phyloP scores from a whole-genome alignment of 352 stramenopile genomes.

The Globisporangium yorkense region DNA sequence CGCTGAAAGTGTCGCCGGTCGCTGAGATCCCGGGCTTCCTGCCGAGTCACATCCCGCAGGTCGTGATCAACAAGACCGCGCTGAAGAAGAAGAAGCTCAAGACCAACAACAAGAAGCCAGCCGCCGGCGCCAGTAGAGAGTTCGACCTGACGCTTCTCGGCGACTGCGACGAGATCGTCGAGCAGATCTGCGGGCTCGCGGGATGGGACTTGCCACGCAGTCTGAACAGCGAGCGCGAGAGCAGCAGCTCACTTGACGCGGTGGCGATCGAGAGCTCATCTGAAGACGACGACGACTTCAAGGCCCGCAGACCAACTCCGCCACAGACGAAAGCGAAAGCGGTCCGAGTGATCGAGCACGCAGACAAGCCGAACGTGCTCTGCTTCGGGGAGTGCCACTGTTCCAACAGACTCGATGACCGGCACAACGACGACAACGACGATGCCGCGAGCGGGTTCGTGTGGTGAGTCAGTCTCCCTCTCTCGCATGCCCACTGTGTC shows the following conservation, averaged over 20 bases:
- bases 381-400: slow-evolving; percentile 34
- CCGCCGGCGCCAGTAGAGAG: slow-evolving; percentile 9
- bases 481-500: not conserved
- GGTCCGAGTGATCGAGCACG: slow-evolving; percentile 22
- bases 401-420: slow-evolving; percentile 11
- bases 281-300: slow-evolving; percentile 6
- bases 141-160: slow-evolving; percentile 82
- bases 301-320: slow-evolving; percentile 2
- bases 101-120: slow-evolving; percentile 23
- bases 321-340: slow-evolving; percentile 11
- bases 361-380: slow-evolving; percentile 16
- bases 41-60: slow-evolving; percentile 68
- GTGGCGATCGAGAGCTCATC: slow-evolving; percentile 1
- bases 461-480: slow-evolving; percentile 1
- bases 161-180: slow-evolving; percentile 73
- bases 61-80: slow-evolving; percentile 89
- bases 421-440: slow-evolving; percentile 12
- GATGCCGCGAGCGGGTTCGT: slow-evolving; percentile 9
- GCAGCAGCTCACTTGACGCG: not conserved
- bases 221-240: not conserved
- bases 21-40: slow-evolving; percentile 88
- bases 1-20: slow-evolving; percentile 94
- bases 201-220: slow-evolving; percentile 32
- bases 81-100: slow-evolving; percentile 74
- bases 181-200: slow-evolving; percentile 53